These are phyloP conservation scores for Lathyrus oleraceus DNA, from an alignment of 306 rosid species.

Conservation along the genomic window DNA sequence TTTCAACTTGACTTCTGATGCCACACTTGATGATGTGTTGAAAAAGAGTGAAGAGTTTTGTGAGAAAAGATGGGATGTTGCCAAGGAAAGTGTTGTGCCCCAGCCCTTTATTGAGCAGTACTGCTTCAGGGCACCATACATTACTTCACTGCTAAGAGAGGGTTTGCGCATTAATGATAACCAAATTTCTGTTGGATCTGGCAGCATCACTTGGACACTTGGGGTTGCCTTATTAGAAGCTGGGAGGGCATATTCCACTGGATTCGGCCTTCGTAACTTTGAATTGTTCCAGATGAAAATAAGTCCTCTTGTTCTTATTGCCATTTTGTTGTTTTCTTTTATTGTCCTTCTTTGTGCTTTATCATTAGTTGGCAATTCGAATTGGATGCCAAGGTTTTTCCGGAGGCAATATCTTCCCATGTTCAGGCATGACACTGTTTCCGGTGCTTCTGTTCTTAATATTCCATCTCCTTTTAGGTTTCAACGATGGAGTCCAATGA, in stretches of 20 bases:
- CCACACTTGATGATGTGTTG: conserved; percentile 77
- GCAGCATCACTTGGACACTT: conserved; percentile 94
- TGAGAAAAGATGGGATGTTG: conserved; percentile 78
- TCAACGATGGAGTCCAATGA: conserved; percentile 84
- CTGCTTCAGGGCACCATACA: conserved; percentile 94
- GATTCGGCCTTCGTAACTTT: conserved; percentile 58
- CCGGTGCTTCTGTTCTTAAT: conserved; percentile 71
- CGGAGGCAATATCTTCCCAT: conserved; percentile 77
- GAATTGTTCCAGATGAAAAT: conserved; percentile 65
- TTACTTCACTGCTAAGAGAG: conserved; percentile 75
- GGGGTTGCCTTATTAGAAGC: conserved; percentile 97
- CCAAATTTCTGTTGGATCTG: conserved; percentile 82
- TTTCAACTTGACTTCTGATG: conserved; percentile 81
- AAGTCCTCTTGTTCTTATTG: conserved; percentile 56
- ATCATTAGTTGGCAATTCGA: conserved; percentile 65
- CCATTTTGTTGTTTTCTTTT: conserved; percentile 62
- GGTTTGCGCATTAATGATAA: conserved; percentile 83
- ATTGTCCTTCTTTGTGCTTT: conserved; percentile 69
- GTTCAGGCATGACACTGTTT: conserved; percentile 63
- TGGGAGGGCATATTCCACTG: conserved; percentile 61
- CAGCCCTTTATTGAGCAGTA: conserved; percentile 97
- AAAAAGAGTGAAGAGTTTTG: conserved; percentile 78
- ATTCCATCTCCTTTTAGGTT: conserved; percentile 76
- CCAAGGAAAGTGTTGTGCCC: conserved; percentile 78
- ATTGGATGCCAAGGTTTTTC: conserved; percentile 72